A percentile compares a stretch with the other conserved stretches of the same genome.
These are phyloP conservation scores for Candida piceae DNA, from an alignment of 805 yeast species.

Conservation along the genomic window DNA sequence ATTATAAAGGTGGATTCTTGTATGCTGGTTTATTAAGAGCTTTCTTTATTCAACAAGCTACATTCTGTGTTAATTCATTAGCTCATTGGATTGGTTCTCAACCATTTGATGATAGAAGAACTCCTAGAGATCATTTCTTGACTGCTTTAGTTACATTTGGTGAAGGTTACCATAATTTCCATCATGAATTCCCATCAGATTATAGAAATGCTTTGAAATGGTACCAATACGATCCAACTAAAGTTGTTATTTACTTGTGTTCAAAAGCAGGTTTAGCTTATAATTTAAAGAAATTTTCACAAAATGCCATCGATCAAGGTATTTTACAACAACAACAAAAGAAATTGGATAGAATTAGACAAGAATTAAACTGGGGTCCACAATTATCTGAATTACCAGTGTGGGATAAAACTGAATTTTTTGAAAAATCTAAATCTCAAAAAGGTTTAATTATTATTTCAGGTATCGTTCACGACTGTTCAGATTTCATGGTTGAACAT, in stretches of 20 bases:
- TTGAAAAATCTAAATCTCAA: conserved; percentile 42
- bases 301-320: conserved; percentile 79
- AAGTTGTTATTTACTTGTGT: conserved; percentile 50
- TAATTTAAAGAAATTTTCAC: conserved; percentile 71
- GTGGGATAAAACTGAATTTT: conserved; percentile 64
- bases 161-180: conserved; percentile 88
- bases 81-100: conserved; percentile 86
- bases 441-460: conserved; percentile 64
- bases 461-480: conserved; percentile 76
- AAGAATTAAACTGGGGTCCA: conserved; percentile 70
- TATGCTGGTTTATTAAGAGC: conserved; percentile 73
- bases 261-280: conserved; percentile 67
- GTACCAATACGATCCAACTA: conserved; percentile 87
- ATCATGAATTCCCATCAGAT: conserved; percentile 86
- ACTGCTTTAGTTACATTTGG: conserved; percentile 84
- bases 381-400: conserved; percentile 62
- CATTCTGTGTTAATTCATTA: conserved; percentile 80
- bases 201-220: conserved; percentile 83
- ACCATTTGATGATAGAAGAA: conserved; percentile 83
- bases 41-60: conserved; percentile 73
- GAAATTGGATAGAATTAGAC: conserved; percentile 61
- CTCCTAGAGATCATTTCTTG: conserved; percentile 77
- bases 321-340: conserved; percentile 78
- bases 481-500: conserved; percentile 64
- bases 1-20: conserved; percentile 67